Evolutionary conservation across 1,139 yeast species (phyloP).

Genomic region (Zygosaccharomyces pseudobailii): DNA sequence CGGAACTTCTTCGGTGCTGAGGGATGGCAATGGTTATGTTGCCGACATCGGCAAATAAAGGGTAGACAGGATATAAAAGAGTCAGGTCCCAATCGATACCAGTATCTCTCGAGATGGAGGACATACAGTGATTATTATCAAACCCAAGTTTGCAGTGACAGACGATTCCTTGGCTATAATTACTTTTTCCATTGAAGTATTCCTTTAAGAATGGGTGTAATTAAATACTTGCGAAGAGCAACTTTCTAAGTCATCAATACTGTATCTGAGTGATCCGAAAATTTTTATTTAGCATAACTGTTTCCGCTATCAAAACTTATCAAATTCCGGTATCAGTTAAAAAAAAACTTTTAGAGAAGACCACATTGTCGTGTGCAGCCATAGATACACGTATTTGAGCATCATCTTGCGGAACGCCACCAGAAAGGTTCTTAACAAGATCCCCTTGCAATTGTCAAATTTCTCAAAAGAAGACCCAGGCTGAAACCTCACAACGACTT

Average conservation of each 20-base stretch:
- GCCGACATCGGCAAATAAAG: constrained; percentile 77
- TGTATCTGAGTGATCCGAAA: constrained; percentile 47
- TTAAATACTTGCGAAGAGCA: constrained; percentile 30
- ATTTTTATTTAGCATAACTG: constrained; percentile 53
- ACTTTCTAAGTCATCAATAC: constrained; percentile 57
- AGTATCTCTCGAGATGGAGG: constrained; percentile 72
- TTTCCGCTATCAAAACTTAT: constrained; percentile 53
- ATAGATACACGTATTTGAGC: background rate
- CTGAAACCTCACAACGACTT: background rate
- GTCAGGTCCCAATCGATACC: constrained; percentile 66
- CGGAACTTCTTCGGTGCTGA: background rate
- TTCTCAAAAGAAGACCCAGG: constrained; percentile 15
- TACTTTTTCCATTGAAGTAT: background rate
- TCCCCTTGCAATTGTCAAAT: background rate
- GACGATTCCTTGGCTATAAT: background rate
- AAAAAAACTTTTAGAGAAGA: background rate
- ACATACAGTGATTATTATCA: constrained; percentile 18
- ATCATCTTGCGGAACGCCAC: background rate
- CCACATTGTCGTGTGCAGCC: background rate
- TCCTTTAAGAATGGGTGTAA: constrained; percentile 3
- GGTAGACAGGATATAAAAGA: constrained; percentile 50
- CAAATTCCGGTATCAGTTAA: background rate
- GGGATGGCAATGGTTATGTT: constrained; percentile 61
- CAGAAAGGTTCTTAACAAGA: background rate
- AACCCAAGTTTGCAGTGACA: background rate